Conservation (phyloP, 23 red algal species). For the Cyanidium caldarium region DNA sequence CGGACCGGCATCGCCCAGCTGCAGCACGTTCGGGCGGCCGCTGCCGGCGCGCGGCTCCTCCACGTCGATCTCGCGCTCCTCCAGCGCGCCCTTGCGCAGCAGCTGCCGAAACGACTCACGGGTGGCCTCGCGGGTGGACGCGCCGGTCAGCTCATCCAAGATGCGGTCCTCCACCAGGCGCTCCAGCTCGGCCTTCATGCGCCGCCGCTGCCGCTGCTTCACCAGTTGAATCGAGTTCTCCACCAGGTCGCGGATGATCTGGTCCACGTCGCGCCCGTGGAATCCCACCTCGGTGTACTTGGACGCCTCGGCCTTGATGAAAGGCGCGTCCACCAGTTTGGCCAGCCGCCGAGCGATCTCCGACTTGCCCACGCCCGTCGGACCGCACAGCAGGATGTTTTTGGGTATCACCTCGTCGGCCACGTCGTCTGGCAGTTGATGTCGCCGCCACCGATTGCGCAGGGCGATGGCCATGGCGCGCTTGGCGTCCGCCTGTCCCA, state of each 20-base stretch:
- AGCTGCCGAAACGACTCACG: conserved; percentile 37
- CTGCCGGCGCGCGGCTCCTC: conserved; percentile 20
- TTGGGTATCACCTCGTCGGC: conserved; percentile 77
- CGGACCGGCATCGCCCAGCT: conserved; percentile 37
- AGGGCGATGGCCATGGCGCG: conserved; percentile 72
- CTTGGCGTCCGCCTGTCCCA: conserved; percentile 64
- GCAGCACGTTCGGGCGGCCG: background rate
- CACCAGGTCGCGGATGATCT: conserved; percentile 65
- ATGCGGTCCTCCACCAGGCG: conserved; percentile 61
- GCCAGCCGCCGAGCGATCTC: conserved; percentile 67
- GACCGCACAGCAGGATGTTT: conserved; percentile 58
- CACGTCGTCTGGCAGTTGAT: conserved; percentile 33
- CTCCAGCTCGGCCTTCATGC: conserved; percentile 26
- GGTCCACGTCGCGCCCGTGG: conserved; percentile 74
- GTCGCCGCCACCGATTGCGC: conserved; percentile 66
- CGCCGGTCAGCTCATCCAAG: conserved; percentile 61
- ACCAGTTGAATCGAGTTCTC: conserved; percentile 60
- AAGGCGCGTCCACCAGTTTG: conserved; percentile 87
- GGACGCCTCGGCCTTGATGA: conserved; percentile 80
- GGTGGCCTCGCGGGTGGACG: conserved; percentile 22
- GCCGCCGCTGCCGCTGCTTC: conserved; percentile 29
- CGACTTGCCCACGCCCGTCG: conserved; percentile 75
- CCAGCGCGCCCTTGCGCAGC: conserved; percentile 54
- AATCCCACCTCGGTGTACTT: conserved; percentile 91
- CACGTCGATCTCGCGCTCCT: conserved; percentile 73